Percentiles rank a stretch among this genome's conserved stretches.
Conservation (phyloP, 2,329 filamentous ascomycete species). For the Colletotrichum neosansevieriae region DNA sequence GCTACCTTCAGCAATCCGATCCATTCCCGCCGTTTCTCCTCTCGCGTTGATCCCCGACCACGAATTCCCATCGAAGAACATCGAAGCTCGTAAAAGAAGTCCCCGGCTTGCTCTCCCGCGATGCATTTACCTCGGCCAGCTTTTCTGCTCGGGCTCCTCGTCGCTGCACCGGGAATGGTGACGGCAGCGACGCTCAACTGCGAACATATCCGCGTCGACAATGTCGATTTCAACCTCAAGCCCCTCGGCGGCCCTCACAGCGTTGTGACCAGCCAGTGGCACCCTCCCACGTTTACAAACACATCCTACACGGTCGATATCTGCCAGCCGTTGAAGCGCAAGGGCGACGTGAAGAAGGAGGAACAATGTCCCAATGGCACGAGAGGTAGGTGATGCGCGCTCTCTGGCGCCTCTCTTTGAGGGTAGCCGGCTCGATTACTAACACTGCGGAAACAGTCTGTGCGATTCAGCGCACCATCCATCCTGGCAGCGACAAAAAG, state of each 20-base stretch:
- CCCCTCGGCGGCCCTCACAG: slow-evolving; percentile 75
- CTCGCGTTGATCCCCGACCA: background rate
- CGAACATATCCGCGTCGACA: slow-evolving; percentile 69
- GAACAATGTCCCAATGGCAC: slow-evolving; percentile 77
- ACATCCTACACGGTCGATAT: slow-evolving; percentile 87
- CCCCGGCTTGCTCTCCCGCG: slow-evolving; percentile 4
- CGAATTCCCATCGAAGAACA: background rate
- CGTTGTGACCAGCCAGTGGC: slow-evolving; percentile 69
- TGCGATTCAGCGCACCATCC: slow-evolving; percentile 73
- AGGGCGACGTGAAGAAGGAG: slow-evolving; percentile 64
- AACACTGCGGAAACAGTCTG: slow-evolving; percentile 70
- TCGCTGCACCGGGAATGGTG: slow-evolving; percentile 50
- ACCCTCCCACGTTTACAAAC: slow-evolving; percentile 70
- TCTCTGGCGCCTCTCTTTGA: background rate
- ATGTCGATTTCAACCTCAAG: slow-evolving; percentile 72
- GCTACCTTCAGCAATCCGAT: background rate
- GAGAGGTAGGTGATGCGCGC: slow-evolving; percentile 62
- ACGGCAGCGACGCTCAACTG: slow-evolving; percentile 68
- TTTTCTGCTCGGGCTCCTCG: slow-evolving; percentile 52
- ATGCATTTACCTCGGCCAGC: slow-evolving; percentile 45
- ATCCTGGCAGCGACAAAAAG: slow-evolving; percentile 54
- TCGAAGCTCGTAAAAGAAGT: slow-evolving; percentile 30
- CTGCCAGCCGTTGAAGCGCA: slow-evolving; percentile 75
- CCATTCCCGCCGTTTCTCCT: background rate
- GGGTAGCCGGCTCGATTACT: slow-evolving; percentile 5